A percentile compares a stretch with the other conserved stretches of the same genome.
phyloP scores from a whole-genome alignment of 148 eudicot genomes.

The Chenopodium formosanum region DNA sequence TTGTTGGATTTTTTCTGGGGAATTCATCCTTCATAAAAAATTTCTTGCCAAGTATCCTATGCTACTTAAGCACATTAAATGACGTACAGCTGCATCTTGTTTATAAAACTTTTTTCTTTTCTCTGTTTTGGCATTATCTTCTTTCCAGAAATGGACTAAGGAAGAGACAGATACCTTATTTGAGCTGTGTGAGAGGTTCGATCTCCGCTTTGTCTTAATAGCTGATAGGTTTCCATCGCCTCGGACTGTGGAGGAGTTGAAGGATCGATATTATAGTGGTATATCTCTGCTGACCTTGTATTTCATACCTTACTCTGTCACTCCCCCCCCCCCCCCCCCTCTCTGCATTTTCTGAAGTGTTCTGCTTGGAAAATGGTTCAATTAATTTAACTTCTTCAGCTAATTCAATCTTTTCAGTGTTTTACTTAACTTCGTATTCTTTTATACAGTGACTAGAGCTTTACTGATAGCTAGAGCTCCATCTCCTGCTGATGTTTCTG shows the following conservation, averaged over 20 bases:
- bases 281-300: constrained; percentile 3
- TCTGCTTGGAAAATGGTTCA: not conserved
- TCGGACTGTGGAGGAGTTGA: constrained; percentile 80
- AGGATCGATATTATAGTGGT: constrained; percentile 88
- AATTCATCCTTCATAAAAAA: constrained; percentile 6
- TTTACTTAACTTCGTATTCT: constrained; percentile 17
- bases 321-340: not conserved
- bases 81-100: not conserved
- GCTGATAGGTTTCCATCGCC: constrained; percentile 82
- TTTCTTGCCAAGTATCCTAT: not conserved
- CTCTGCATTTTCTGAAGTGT: not conserved
- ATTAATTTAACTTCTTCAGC: constrained; percentile 1
- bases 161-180: constrained; percentile 91
- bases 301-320: not conserved
- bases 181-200: constrained; percentile 79
- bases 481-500: constrained; percentile 69
- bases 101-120: not conserved
- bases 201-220: constrained; percentile 76
- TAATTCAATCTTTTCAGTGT: not conserved
- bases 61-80: not conserved
- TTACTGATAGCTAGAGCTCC: constrained; percentile 78
- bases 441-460: constrained; percentile 55
- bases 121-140: not conserved
- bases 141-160: constrained; percentile 73
- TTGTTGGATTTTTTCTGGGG: not conserved